Conservation (phyloP, 768 basidiomycete genomes). For the Crepidotus variabilis region DNA sequence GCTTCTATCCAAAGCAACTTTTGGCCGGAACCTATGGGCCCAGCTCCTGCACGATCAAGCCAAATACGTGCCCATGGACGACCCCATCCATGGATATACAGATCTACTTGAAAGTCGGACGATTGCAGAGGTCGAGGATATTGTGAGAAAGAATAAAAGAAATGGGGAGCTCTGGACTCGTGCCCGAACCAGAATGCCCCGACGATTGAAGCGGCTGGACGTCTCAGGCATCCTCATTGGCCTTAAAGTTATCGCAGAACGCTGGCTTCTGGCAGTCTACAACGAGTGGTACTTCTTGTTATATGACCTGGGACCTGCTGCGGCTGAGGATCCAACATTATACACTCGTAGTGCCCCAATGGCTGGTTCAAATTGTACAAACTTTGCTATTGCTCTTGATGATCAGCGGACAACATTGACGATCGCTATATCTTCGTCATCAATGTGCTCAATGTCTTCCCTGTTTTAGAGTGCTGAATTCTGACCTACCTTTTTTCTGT, state of each 20-base stretch:
- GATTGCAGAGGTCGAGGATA: background rate
- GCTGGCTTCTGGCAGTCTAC: constrained; percentile 46
- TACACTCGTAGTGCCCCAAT: no score
- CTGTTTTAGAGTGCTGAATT: no score
- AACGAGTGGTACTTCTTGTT: constrained; percentile 36
- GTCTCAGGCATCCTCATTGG: constrained; percentile 21
- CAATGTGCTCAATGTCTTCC: no score
- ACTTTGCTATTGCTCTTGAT: no score
- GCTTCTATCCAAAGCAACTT: background rate
- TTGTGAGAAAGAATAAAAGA: background rate
- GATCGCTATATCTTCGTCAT: no score
- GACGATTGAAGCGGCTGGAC: background rate
- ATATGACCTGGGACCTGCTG: constrained; percentile 29
- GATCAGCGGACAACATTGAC: no score
- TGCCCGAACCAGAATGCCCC: background rate
- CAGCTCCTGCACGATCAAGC: background rate
- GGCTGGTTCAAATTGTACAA: no score
- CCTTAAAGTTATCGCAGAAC: constrained; percentile 38
- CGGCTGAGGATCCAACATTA: no score
- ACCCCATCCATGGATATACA: background rate
- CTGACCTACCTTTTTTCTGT: no score
- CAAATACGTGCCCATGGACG: background rate
- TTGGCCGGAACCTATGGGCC: background rate
- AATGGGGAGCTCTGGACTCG: background rate
- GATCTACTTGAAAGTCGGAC: background rate